A percentile compares a stretch with the other conserved stretches of the same genome.
Evolutionary conservation across 192 early-diverging fungal genomes (phyloP).

Genomic region (Podila epicladia): DNA sequence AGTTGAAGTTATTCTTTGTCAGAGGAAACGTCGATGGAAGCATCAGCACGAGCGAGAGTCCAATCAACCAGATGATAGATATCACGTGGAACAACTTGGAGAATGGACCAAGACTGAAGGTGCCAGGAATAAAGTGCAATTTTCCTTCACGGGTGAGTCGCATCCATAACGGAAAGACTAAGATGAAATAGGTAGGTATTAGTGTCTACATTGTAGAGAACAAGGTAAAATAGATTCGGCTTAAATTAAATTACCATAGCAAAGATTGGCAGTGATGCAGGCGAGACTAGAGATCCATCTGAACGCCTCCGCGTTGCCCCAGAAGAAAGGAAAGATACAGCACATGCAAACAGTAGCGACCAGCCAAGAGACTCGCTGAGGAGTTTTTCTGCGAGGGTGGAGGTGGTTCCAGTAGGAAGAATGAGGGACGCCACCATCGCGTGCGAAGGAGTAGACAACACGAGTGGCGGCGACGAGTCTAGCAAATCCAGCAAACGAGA

Average conservation of each 20-base stretch:
- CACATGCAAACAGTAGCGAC: slow-evolving; percentile 28
- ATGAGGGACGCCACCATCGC: slow-evolving; percentile 39
- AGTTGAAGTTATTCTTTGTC: slow-evolving; percentile 39
- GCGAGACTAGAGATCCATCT: slow-evolving; percentile 39
- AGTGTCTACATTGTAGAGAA: too few species aligned
- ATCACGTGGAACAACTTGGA: slow-evolving; percentile 17
- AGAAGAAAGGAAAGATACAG: slow-evolving; percentile 40
- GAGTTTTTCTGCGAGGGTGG: slow-evolving; percentile 20
- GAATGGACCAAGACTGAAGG: slow-evolving; percentile 21
- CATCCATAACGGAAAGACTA: slow-evolving; percentile 44
- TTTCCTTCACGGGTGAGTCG: slow-evolving; percentile 28
- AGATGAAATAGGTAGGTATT: too few species aligned
- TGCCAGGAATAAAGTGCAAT: slow-evolving; percentile 22
- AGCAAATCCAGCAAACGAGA: slow-evolving; percentile 29
- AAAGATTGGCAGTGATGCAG: slow-evolving; percentile 34
- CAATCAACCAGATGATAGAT: slow-evolving; percentile 24
- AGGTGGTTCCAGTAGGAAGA: slow-evolving; percentile 39
- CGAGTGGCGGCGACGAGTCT: slow-evolving; percentile 20
- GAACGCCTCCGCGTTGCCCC: slow-evolving; percentile 42
- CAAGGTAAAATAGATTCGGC: neutral
- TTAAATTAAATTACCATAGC: slow-evolving; percentile 17
- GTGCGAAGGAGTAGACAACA: slow-evolving; percentile 27
- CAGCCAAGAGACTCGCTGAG: slow-evolving; percentile 43
- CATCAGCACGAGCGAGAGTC: slow-evolving; percentile 16
- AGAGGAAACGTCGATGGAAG: slow-evolving; percentile 18